Conservation (phyloP, 805 yeast genomes). For the Candida dendrica region DNA sequence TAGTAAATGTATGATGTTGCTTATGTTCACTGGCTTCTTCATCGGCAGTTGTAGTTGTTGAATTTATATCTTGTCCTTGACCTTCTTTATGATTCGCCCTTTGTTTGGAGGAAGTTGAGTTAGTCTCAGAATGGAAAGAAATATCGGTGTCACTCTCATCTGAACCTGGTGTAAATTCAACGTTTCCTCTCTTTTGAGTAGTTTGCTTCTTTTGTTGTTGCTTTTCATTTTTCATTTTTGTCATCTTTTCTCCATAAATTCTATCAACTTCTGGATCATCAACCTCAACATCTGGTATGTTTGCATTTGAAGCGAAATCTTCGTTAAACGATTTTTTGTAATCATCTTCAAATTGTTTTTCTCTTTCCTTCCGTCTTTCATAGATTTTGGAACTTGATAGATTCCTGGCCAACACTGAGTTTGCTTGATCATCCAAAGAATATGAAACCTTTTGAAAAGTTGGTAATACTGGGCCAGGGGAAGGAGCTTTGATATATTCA, state of each 20-base stretch:
- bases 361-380: constrained; percentile 15
- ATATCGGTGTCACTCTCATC: constrained; percentile 13
- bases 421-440: neutral
- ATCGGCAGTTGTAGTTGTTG: neutral
- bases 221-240: constrained; percentile 8
- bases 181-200: neutral
- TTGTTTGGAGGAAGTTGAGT: neutral
- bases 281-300: neutral
- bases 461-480: constrained; percentile 14
- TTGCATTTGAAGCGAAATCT: constrained; percentile 4
- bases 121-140: constrained; percentile 13
- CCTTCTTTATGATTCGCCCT: neutral
- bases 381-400: constrained; percentile 13
- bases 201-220: neutral
- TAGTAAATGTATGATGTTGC: constrained; percentile 9
- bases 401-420: constrained; percentile 2
- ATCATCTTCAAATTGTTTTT: constrained; percentile 6
- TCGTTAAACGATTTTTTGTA: constrained; percentile 1
- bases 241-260: constrained; percentile 12
- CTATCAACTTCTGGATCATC: constrained; percentile 5
- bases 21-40: constrained; percentile 6
- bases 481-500: neutral
- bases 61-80: neutral
- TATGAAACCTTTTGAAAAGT: constrained; percentile 6
- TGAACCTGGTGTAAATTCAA: too few species aligned